Percentiles rank a stretch among this genome's conserved stretches.
Conservation (phyloP, 139 green algal species). For the Choricystis sp. region DNA sequence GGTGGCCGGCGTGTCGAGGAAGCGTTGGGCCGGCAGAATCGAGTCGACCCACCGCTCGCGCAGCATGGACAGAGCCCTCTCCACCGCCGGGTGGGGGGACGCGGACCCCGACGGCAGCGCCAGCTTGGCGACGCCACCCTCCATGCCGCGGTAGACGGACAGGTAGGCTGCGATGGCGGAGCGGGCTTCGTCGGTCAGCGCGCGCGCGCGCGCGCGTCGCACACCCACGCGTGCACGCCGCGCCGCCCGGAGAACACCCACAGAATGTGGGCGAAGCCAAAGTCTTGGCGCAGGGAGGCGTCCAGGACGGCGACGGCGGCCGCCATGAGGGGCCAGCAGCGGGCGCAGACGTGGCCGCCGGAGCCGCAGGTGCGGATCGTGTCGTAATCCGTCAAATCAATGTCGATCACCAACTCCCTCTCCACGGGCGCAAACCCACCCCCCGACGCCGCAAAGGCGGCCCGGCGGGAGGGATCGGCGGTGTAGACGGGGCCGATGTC, state of each 20-base stretch:
- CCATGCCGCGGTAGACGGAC: constrained; percentile 58
- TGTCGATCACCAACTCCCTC: constrained; percentile 96
- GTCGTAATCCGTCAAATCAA: constrained; percentile 98
- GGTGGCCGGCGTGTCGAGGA: background rate
- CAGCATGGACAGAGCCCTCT: constrained; percentile 15
- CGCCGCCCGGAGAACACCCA: constrained; percentile 93
- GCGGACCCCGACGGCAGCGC: constrained; percentile 23
- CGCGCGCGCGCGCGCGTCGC: constrained; percentile 66
- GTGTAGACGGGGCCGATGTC: constrained; percentile 97
- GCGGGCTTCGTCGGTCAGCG: constrained; percentile 75
- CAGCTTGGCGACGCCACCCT: constrained; percentile 35
- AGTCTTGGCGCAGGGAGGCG: constrained; percentile 67
- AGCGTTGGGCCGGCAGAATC: background rate
- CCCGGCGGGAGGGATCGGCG: constrained; percentile 61
- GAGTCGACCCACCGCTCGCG: background rate
- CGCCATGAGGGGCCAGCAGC: constrained; percentile 94
- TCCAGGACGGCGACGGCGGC: constrained; percentile 70
- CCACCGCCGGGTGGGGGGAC: constrained; percentile 27
- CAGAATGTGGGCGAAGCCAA: constrained; percentile 91
- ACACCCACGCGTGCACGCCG: constrained; percentile 95
- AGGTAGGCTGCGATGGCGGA: constrained; percentile 73
- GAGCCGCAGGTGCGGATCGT: constrained; percentile 86
- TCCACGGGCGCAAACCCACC: constrained; percentile 64
- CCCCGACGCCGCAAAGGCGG: constrained; percentile 7
- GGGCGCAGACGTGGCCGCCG: constrained; percentile 69